Conservation (phyloP, 2,329 filamentous ascomycete genomes). For the Trichoderma hamatum region DNA sequence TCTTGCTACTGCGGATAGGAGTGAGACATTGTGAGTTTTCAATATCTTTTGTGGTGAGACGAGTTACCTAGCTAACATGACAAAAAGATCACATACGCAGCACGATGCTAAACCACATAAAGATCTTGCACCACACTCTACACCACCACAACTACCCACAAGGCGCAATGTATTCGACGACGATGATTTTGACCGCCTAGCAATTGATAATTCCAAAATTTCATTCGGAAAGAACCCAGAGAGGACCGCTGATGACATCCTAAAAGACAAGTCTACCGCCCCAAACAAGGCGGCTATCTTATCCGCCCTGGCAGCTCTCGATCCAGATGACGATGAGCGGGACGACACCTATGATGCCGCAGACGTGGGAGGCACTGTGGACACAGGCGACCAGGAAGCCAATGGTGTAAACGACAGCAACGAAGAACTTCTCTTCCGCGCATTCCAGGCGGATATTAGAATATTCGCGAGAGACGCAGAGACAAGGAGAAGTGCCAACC, state of each 20-base stretch:
- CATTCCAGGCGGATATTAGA: conserved; percentile 66
- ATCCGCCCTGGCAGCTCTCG: conserved; percentile 84
- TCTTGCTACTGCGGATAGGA: conserved; percentile 65
- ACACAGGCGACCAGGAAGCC: conserved; percentile 62
- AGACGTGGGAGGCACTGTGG: conserved; percentile 88
- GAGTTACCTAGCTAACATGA: conserved; percentile 29
- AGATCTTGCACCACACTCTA: conserved; percentile 61
- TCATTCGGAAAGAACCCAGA: conserved; percentile 75
- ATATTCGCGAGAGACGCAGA: conserved; percentile 72
- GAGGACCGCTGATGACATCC: conserved; percentile 71
- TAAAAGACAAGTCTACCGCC: conserved; percentile 65
- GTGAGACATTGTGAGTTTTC: conserved; percentile 59
- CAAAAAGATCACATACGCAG: conserved; percentile 36
- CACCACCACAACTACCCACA: conserved; percentile 57
- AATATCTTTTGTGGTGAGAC: background rate
- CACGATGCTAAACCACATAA: conserved; percentile 31
- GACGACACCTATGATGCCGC: conserved; percentile 95
- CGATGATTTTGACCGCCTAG: conserved; percentile 76
- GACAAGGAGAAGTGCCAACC: conserved; percentile 65
- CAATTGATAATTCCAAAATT: conserved; percentile 66
- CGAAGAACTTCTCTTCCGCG: conserved; percentile 74
- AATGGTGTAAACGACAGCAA: conserved; percentile 54
- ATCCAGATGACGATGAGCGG: conserved; percentile 92
- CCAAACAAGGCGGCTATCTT: conserved; percentile 84
- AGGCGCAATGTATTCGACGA: conserved; percentile 78